Evolutionary conservation across 768 basidiomycete species (phyloP), one percentile per base, ranked within the genome.

Genomic region (Leucogyrophana mollusca): DNA sequence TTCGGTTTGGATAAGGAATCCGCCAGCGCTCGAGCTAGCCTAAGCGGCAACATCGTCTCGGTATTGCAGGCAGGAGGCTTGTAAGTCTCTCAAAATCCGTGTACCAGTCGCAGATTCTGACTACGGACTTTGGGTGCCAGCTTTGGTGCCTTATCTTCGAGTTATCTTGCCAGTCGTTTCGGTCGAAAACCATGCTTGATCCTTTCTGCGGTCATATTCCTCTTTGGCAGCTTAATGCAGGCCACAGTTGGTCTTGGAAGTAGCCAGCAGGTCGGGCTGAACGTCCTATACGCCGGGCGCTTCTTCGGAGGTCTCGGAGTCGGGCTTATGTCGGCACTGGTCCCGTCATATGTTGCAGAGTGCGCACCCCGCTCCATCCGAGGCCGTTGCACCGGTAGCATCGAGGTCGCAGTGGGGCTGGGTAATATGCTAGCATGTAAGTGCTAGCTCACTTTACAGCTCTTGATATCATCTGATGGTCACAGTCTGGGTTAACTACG

Each of bases 221-320:
- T 70, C 35, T 25, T 73, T 27, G 71, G 69, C 24, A 62, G 61
- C 18, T 40, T 57, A 16, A 57, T 72, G 41, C 70, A 73, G 34
- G 54, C 60, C 14, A 56, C 63, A 43, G 56, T 62, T 16, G 66
- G 66, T 6, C 50, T 70, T n/a, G 64, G 68, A 21, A 61, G 52
- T 35, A 52, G 58, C 30, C 43, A 55, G 4, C 41, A 45, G 7
- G 49, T 56, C 3, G 66, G 59, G 13, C 53, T 69, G n/a, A 37
- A 61, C 17, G 14, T 68, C 2, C 50, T 68, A 8, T 69, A 60
- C 45, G 56, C 68, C 39, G 53, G 62, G 40, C 71, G 76, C 8
- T 78, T 78, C 65, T 51, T 81, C 0, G 64, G 71, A 4, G 80
- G 78, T 14, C 58, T 79, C 25, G 78, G 78, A 2, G 65, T 76